Percentiles rank a stretch among this genome's conserved stretches.
Conservation (phyloP, 1,284 basidiomycete species). For the Rhodotorula sp. region DNA sequence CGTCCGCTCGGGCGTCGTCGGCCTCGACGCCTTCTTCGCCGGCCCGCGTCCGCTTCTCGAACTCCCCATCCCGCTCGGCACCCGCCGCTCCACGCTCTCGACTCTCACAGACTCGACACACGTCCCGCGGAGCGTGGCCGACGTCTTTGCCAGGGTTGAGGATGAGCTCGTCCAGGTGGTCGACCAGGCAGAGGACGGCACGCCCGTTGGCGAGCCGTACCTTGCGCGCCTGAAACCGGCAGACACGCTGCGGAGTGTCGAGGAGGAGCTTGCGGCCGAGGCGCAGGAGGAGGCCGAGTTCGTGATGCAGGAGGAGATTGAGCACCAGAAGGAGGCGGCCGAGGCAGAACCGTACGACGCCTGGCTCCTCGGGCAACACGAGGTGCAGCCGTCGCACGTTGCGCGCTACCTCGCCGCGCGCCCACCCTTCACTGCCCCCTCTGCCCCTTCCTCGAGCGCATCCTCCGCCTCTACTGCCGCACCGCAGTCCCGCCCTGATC, state of each 20-base stretch:
- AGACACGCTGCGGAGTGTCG: slow-evolving; percentile 24
- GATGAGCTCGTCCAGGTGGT: slow-evolving; percentile 32
- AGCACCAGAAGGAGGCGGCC: slow-evolving; percentile 33
- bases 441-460: background rate
- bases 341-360: slow-evolving; percentile 39
- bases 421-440: slow-evolving; percentile 27
- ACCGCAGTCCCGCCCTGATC: slow-evolving; percentile 8
- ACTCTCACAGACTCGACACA: background rate
- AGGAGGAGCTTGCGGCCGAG: slow-evolving; percentile 35
- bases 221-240: slow-evolving; percentile 14
- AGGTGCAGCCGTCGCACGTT: slow-evolving; percentile 3
- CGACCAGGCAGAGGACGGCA: slow-evolving; percentile 36
- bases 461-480: background rate
- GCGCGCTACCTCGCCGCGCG: slow-evolving; percentile 39
- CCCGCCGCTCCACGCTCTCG: slow-evolving; percentile 17
- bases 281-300: slow-evolving; percentile 27
- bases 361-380: slow-evolving; percentile 37
- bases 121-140: background rate
- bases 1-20: slow-evolving; percentile 29
- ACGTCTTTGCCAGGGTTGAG: background rate
- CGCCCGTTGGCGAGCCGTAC: slow-evolving; percentile 28
- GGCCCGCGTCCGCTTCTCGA: slow-evolving; percentile 40
- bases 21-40: slow-evolving; percentile 39
- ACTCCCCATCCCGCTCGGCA: slow-evolving; percentile 33
- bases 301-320: slow-evolving; percentile 23